phyloP scores from a whole-genome alignment of 2,329 filamentous ascomycete species.

The Chlorencoelia australis region DNA sequence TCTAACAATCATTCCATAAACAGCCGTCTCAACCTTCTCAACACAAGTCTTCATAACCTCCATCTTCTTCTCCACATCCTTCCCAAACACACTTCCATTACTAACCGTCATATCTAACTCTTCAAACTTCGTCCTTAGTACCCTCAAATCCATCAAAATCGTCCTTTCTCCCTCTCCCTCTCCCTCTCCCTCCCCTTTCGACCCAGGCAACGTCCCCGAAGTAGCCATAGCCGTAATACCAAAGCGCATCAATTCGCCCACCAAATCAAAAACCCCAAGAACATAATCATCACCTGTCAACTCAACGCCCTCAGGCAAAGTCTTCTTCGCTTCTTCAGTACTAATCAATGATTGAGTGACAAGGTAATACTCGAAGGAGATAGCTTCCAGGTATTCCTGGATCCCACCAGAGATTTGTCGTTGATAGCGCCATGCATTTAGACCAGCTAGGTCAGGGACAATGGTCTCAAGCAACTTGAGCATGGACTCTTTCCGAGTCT shows the following conservation, averaged over 20 bases:
- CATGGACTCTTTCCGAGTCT: slow-evolving; percentile 62
- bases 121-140: slow-evolving; percentile 68
- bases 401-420: slow-evolving; percentile 68
- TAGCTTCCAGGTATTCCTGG: slow-evolving; percentile 89
- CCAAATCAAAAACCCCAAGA: slow-evolving; percentile 84
- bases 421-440: slow-evolving; percentile 77
- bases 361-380: slow-evolving; percentile 84
- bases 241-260: slow-evolving; percentile 95
- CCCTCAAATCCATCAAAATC: slow-evolving; percentile 72
- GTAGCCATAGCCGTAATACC: slow-evolving; percentile 82
- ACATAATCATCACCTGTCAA: slow-evolving; percentile 79
- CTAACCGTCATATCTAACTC: slow-evolving; percentile 48
- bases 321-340: slow-evolving; percentile 45
- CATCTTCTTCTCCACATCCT: slow-evolving; percentile 68
- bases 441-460: slow-evolving; percentile 60
- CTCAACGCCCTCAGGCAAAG: slow-evolving; percentile 41
- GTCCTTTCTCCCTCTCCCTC: slow-evolving; percentile 35
- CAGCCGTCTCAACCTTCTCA: slow-evolving; percentile 83
- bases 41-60: slow-evolving; percentile 81
- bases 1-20: slow-evolving; percentile 79
- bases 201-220: slow-evolving; percentile 35
- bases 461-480: slow-evolving; percentile 56
- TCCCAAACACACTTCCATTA: slow-evolving; percentile 41
- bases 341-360: slow-evolving; percentile 65
- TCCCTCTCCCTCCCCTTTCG: slow-evolving; percentile 19